Conservation (phyloP, 2,329 filamentous ascomycete species). For the Phoma herbarum region DNA sequence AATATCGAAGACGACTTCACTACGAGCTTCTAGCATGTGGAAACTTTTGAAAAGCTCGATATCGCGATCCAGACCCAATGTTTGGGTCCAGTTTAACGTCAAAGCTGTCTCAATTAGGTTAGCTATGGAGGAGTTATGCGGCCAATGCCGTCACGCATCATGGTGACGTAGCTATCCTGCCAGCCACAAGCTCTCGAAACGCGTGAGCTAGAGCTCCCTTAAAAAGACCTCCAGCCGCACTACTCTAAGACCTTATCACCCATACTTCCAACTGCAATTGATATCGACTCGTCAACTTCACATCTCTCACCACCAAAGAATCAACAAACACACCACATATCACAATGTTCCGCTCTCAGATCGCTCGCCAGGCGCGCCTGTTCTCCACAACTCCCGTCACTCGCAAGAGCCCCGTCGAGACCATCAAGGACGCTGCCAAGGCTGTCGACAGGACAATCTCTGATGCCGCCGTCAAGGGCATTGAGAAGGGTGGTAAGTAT, state of each 20-base stretch:
- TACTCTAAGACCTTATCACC: slow-evolving; percentile 1
- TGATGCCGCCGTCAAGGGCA: slow-evolving; percentile 66
- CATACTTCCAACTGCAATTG: slow-evolving; percentile 18
- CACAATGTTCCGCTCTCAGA: slow-evolving; percentile 58
- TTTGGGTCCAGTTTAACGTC: slow-evolving; percentile 9
- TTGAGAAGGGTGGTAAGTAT: slow-evolving; percentile 68
- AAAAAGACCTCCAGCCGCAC: slow-evolving; percentile 18
- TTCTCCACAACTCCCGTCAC: slow-evolving; percentile 63
- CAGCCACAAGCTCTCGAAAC: slow-evolving; percentile 5
- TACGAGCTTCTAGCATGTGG: slow-evolving; percentile 5
- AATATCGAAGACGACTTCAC: not conserved
- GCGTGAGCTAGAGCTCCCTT: slow-evolving; percentile 10
- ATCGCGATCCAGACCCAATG: slow-evolving; percentile 24
- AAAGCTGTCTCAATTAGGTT: slow-evolving; percentile 16
- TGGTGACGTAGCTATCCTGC: not conserved
- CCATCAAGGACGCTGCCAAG: slow-evolving; percentile 67
- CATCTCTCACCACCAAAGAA: slow-evolving; percentile 14
- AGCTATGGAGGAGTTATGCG: slow-evolving; percentile 3
- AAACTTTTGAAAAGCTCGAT: slow-evolving; percentile 6
- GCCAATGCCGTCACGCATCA: not conserved
- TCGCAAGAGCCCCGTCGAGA: slow-evolving; percentile 63
- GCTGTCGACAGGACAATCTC: slow-evolving; percentile 65
- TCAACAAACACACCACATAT: slow-evolving; percentile 12
- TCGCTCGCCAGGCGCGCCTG: slow-evolving; percentile 57
- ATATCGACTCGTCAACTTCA: slow-evolving; percentile 5